Percentiles rank a stretch among this genome's conserved stretches.
phyloP scores from a whole-genome alignment of 2,329 filamentous ascomycete genomes.

The Meredithiella fracta region DNA sequence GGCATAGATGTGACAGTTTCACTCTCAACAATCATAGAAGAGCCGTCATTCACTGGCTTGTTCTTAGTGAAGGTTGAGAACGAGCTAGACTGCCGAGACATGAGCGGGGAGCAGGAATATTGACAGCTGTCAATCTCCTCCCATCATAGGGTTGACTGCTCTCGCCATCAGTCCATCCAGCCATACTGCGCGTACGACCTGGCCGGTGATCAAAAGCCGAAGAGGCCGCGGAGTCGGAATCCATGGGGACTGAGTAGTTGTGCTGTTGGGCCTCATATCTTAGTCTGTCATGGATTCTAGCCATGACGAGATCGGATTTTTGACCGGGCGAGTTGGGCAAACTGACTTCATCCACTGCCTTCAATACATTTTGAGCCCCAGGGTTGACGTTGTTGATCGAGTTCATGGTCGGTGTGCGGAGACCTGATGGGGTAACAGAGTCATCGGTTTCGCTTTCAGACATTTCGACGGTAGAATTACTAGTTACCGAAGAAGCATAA shows the following conservation, averaged over 20 bases:
- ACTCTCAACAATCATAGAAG: conserved; percentile 90
- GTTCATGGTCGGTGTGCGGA: conserved; percentile 40
- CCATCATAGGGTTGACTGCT: conserved; percentile 32
- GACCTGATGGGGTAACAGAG: conserved; percentile 29
- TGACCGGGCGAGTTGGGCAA: conserved; percentile 52
- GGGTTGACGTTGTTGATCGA: conserved; percentile 33
- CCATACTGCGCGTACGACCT: conserved; percentile 1
- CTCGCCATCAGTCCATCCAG: conserved; percentile 39
- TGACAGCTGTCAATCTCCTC: conserved; percentile 28
- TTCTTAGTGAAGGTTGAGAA: conserved; percentile 49
- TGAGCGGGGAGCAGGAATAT: conserved; percentile 29
- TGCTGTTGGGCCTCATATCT: conserved; percentile 13
- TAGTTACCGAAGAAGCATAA: conserved; percentile 11
- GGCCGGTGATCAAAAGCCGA: conserved; percentile 3
- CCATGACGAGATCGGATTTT: conserved; percentile 28
- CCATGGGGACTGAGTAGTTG: neutral
- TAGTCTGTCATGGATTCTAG: conserved; percentile 36
- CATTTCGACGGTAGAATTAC: conserved; percentile 17
- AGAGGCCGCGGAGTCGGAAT: conserved; percentile 9
- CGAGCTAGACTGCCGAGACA: conserved; percentile 47
- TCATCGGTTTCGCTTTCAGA: conserved; percentile 40
- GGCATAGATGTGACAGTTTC: conserved; percentile 88
- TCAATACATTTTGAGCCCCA: conserved; percentile 29
- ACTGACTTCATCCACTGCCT: conserved; percentile 85
- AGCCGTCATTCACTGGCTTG: conserved; percentile 61